Base-by-base conservation (phyloP, 371 early-diverging fungal species). In the Mycotypha africana region DNA sequence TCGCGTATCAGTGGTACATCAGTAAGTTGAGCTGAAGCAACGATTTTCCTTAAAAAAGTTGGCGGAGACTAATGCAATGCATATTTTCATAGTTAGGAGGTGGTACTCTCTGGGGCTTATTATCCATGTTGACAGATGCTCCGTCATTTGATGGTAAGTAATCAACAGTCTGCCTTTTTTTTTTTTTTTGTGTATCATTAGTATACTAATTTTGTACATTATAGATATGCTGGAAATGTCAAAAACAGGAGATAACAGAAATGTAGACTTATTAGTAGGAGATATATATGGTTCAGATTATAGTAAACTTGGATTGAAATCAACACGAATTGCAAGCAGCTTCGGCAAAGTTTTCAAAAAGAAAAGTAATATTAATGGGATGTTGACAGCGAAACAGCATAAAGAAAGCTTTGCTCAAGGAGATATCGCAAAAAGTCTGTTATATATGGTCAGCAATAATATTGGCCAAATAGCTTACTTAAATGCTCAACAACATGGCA, bases 401-500 rank as follows among this genome's bases (percentile, higher is more conserved):
- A 75, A 81, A 31, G 62, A 62, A 12, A 72, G 76, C 26, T 86
- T 90, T 49, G 65, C 64, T 22, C 69, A 81, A n/a, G 81, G 85
- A 33, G 98, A 96, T 63, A 89, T 97, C 36, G 79, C 92, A 9
- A 76, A 89, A 31, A 89, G 91, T 28, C 62, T 97, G 43, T 70
- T 95, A 38, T 92, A 81, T 67, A 91, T 93, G 87, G 85, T 94
- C 49, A 93, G 93, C 62, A 97, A 97, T 74, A 96, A 95, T 63
- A 91, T 97, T 74, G 96, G 96, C 14, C 98, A 97, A 69, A 96
- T 97, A 38, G 98, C 96, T 0, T 96, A 93, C 58, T 66, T 97
- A 49, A 93, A 93, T 59, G 98, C 98, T 3, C 83, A 90, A 54
- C 84, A 87, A 20, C 95, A 97, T 68, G 88, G 84, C n/a, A 76